phyloP scores from a whole-genome alignment of 345 rosid species.

The Salix udensis region DNA sequence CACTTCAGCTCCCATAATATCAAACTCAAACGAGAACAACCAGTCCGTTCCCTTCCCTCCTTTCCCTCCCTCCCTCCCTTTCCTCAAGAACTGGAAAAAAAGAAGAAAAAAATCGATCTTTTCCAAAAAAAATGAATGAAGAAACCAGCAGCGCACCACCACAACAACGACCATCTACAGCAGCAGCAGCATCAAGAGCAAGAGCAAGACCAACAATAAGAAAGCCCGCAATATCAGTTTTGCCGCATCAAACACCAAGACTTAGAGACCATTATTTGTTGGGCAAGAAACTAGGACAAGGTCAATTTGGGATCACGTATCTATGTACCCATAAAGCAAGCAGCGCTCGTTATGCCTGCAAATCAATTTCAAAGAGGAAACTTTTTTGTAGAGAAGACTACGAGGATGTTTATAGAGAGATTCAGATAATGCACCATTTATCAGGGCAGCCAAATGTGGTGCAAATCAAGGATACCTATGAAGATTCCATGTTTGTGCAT shows the following conservation, averaged over 20 bases:
- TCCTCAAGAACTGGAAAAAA: not conserved
- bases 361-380: slow-evolving; percentile 89
- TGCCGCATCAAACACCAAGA: slow-evolving; percentile 81
- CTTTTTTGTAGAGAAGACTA: slow-evolving; percentile 87
- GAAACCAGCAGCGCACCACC: not conserved
- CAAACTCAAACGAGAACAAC: not conserved
- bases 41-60: not conserved
- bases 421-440: slow-evolving; percentile 98
- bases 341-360: slow-evolving; percentile 59
- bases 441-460: slow-evolving; percentile 84
- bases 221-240: slow-evolving; percentile 50
- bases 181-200: slow-evolving; percentile 4
- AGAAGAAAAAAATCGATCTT: not conserved
- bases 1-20: not conserved
- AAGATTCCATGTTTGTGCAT: slow-evolving; percentile 87
- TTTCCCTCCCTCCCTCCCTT: not conserved
- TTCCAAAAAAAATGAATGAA: not conserved
- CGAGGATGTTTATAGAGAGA: slow-evolving; percentile 95
- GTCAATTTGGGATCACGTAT: slow-evolving; percentile 92
- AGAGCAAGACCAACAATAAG: slow-evolving; percentile 16
- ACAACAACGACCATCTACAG: not conserved
- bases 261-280: slow-evolving; percentile 72
- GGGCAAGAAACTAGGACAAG: slow-evolving; percentile 90
- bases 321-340: slow-evolving; percentile 65
- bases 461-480: slow-evolving; percentile 79